A percentile compares a stretch with the other conserved stretches of the same genome.
Evolutionary conservation across 2,329 filamentous ascomycete species (phyloP).

Genomic region (Massarina eburnea): DNA sequence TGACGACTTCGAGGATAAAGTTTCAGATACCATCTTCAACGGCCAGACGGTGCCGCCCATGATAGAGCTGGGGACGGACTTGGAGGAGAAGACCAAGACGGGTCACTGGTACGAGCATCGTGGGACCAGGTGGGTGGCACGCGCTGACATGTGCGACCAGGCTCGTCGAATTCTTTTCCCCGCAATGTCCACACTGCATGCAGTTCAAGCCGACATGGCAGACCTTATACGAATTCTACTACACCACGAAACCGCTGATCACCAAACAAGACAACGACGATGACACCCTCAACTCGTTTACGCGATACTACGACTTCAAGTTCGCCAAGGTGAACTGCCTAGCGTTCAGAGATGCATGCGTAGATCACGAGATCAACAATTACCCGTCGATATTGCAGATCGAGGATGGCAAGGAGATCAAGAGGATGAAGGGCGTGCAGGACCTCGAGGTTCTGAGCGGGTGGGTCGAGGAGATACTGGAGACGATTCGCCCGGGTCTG

Average conservation of each 20-base stretch:
- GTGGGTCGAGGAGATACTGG: conserved; percentile 75
- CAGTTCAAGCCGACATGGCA: conserved; percentile 83
- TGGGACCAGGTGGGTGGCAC: background rate
- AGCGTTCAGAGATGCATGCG: conserved; percentile 77
- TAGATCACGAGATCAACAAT: conserved; percentile 63
- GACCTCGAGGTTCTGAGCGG: conserved; percentile 66
- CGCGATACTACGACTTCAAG: conserved; percentile 82
- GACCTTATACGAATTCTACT: conserved; percentile 93
- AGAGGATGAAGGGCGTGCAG: conserved; percentile 67
- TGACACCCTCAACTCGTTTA: conserved; percentile 66
- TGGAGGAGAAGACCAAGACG: conserved; percentile 61
- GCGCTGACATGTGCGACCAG: conserved; percentile 14
- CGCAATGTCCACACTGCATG: conserved; percentile 69
- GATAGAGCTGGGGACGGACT: conserved; percentile 60
- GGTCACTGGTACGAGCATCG: conserved; percentile 63
- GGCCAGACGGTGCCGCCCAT: conserved; percentile 67
- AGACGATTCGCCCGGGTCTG: conserved; percentile 77
- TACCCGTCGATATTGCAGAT: conserved; percentile 81
- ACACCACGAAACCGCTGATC: conserved; percentile 75
- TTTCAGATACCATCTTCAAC: conserved; percentile 63
- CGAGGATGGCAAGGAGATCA: conserved; percentile 71
- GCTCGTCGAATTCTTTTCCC: conserved; percentile 55
- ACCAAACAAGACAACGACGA: conserved; percentile 23
- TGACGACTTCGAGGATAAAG: conserved; percentile 31
- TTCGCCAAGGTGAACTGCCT: conserved; percentile 87